Evolutionary conservation across 2,329 filamentous ascomycete genomes (phyloP).

Genomic region (Pyrenochaeta sp.): DNA sequence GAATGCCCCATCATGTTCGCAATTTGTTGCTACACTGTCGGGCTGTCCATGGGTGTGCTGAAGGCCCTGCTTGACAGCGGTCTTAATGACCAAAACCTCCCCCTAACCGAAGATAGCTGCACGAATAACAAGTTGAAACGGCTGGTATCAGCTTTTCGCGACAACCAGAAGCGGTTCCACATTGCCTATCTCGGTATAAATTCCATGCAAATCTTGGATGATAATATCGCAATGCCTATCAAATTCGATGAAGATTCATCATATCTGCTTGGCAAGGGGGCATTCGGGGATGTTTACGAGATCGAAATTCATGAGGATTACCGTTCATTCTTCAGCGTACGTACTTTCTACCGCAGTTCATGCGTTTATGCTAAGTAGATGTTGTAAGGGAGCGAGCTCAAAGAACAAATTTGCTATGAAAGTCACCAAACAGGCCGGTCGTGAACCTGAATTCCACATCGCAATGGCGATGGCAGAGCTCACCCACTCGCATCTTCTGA

Average conservation of each 20-base stretch:
- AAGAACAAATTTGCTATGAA: constrained; percentile 16
- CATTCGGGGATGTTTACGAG: constrained; percentile 15
- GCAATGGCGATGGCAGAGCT: constrained; percentile 15
- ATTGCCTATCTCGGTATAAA: neutral
- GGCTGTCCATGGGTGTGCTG: constrained; percentile 8
- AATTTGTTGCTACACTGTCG: constrained; percentile 8
- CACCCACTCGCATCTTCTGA: constrained; percentile 21
- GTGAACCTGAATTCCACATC: constrained; percentile 12
- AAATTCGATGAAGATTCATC: neutral
- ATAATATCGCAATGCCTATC: constrained; percentile 12
- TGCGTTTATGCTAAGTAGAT: neutral
- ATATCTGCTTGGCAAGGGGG: constrained; percentile 8
- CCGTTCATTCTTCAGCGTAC: constrained; percentile 9
- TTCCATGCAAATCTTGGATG: constrained; percentile 1
- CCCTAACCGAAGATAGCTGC: constrained; percentile 4
- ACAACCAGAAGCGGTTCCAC: constrained; percentile 4
- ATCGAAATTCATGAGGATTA: constrained; percentile 14
- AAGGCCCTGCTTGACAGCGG: constrained; percentile 15
- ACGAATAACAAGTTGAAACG: constrained; percentile 1
- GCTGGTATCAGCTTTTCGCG: neutral
- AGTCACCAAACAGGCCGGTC: constrained; percentile 7
- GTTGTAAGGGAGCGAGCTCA: constrained; percentile 2
- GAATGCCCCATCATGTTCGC: constrained; percentile 14
- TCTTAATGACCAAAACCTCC: constrained; percentile 11
- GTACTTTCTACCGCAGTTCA: neutral